These are phyloP conservation scores for Candida quercuum DNA, from an alignment of 805 yeast species.

Conservation along the genomic window DNA sequence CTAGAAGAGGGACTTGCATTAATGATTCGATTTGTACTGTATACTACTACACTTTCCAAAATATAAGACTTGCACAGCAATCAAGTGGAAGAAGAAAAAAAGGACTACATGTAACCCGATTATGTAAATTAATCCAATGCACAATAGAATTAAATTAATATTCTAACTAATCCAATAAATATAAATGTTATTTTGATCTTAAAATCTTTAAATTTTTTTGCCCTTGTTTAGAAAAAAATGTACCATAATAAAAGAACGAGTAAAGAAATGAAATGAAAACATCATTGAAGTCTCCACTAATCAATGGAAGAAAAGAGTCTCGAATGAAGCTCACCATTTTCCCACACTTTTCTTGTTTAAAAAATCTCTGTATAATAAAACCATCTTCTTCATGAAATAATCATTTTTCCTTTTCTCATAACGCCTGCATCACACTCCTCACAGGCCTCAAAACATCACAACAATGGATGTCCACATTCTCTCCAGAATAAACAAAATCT, in stretches of 20 bases:
- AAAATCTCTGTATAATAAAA: not conserved
- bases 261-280: not conserved
- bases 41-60: not conserved
- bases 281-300: too few species aligned
- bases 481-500: too few species aligned
- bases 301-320: too few species aligned
- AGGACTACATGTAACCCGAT: not conserved
- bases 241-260: not conserved
- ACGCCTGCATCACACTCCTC: too few species aligned
- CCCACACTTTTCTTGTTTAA: not conserved
- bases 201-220: not conserved
- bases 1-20: too few species aligned
- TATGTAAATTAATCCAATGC: slow-evolving; percentile 4
- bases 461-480: too few species aligned
- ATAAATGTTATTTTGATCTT: slow-evolving; percentile 1
- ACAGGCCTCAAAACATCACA: too few species aligned
- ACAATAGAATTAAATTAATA: slow-evolving; percentile 11
- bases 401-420: not conserved
- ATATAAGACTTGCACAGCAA: too few species aligned
- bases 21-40: not conserved
- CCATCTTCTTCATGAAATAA: not conserved
- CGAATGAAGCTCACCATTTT: too few species aligned
- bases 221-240: not conserved
- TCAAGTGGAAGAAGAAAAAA: not conserved
- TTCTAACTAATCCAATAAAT: slow-evolving; percentile 9